Conservation (phyloP, 164 flowering plant species). For the Aristolochia fimbriata region DNA sequence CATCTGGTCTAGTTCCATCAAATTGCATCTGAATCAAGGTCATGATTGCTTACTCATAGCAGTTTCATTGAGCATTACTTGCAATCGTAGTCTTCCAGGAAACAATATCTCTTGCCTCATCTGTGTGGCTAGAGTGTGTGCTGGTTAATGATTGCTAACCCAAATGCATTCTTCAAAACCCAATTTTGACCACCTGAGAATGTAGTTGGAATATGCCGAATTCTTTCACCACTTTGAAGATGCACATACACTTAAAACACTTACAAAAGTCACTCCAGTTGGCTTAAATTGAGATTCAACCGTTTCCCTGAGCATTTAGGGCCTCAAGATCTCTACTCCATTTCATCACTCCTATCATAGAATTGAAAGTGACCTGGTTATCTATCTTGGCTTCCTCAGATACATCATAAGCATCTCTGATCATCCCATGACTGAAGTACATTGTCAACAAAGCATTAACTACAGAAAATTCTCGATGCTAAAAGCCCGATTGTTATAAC, state of each 20-base stretch:
- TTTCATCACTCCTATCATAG: conserved; percentile 47
- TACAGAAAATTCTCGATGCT: conserved; percentile 31
- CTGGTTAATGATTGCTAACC: conserved; percentile 56
- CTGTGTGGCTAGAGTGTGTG: conserved; percentile 26
- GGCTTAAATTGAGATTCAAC: conserved; percentile 31
- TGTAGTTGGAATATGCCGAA: conserved; percentile 42
- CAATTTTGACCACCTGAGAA: conserved; percentile 38
- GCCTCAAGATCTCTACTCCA: conserved; percentile 40
- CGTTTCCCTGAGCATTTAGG: conserved; percentile 41
- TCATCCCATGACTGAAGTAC: conserved; percentile 45
- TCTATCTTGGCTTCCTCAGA: conserved; percentile 32
- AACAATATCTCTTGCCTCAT: conserved; percentile 16
- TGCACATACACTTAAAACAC: conserved; percentile 46
- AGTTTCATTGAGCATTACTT: conserved; percentile 31
- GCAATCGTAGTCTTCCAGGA: conserved; percentile 38
- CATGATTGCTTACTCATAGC: conserved; percentile 22
- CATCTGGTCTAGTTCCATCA: conserved; percentile 43
- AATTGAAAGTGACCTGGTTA: conserved; percentile 56
- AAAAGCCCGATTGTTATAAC: conserved; percentile 44
- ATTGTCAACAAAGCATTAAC: conserved; percentile 54
- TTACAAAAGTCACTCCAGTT: conserved; percentile 54
- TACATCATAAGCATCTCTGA: conserved; percentile 12
- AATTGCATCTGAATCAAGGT: conserved; percentile 45
- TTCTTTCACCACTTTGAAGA: conserved; percentile 6
- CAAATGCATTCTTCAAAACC: conserved; percentile 37